Conservation (phyloP, 148 eudicot species). For the Heliamphora exappendiculata region DNA sequence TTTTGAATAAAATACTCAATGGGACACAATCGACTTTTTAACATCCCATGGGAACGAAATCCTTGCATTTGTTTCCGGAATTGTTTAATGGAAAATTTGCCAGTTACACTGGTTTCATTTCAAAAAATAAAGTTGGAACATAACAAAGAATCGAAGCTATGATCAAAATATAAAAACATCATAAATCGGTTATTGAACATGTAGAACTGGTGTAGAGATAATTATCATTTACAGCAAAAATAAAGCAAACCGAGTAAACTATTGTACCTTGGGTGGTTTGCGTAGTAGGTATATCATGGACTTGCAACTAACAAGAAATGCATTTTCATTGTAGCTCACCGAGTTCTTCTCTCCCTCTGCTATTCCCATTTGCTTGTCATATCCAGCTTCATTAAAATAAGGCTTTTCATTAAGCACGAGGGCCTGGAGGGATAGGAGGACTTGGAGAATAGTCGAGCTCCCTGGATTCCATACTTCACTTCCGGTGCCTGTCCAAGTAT, state of each 20-base stretch:
- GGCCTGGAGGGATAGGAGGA: conserved; percentile 93
- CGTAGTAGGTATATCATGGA: conserved; percentile 69
- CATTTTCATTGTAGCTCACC: conserved; percentile 83
- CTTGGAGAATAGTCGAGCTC: conserved; percentile 85
- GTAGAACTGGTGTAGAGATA: background rate
- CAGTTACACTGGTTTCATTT: background rate
- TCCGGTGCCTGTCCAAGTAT: conserved; percentile 89
- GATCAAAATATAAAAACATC: background rate
- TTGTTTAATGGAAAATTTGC: background rate
- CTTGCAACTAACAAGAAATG: conserved; percentile 74
- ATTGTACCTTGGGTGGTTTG: conserved; percentile 72
- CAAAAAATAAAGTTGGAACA: background rate
- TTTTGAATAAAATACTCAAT: background rate
- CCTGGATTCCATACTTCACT: conserved; percentile 85
- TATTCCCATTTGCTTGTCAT: conserved; percentile 76
- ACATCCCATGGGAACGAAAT: background rate
- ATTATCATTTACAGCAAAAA: background rate
- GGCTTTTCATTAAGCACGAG: conserved; percentile 95
- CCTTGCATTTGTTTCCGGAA: background rate
- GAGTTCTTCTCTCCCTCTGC: conserved; percentile 93
- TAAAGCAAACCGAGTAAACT: background rate
- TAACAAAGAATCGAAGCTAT: background rate
- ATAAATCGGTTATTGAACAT: background rate
- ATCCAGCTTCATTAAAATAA: conserved; percentile 91
- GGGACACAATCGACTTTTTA: background rate